Base-by-base conservation (phyloP, 2,329 filamentous ascomycete genomes). In the Geosmithia morbida region DNA sequence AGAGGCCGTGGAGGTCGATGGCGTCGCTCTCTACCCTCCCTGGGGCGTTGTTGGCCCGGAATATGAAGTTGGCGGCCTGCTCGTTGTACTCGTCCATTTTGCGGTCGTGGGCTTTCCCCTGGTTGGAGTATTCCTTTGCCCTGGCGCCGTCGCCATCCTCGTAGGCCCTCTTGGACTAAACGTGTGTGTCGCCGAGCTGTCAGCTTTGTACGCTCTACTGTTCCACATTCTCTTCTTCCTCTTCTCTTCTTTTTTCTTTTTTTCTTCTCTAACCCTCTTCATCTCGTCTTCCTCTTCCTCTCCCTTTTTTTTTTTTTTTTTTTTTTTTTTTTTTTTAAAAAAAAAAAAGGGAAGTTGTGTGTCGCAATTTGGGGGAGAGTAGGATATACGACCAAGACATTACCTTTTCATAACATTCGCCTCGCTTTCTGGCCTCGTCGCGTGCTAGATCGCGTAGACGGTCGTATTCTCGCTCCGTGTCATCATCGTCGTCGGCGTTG, bases 1-100 rank as follows among this genome's bases (percentile, higher is more conserved):
- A 96, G 60, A 94, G 85, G 2, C 92, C 92, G 63, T 98, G 92
- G 44, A 98, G 72, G 66, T 98, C 92, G 56, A 98, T 89, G 8
- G 85, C 87, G 65, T 97, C 90, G 41, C 71, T 71, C 16, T 78
- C 74, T 10, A 94, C 83, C 51, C 83, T 79, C 17, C 79, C 85
- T 2, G 71, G 64, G 18, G 85, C 81, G 61, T 97, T 97, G 70
- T 96, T 96, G 67, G 90, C 87, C 41, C 88, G 83, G 70, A 98
- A 96, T 61, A 97, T 97, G 65, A 78, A 94, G 50, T 96, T 86
- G 50, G 86, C 87, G 1, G 92, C 92, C 64, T 95, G 87, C 53
- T 77, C 80, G 71, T 96, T 96, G 69, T 88, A 94, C 50, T 83
- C 72, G 54, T 94, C 87, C 79, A 94, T 92, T 61, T 83, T 77